Conservation (phyloP, 805 yeast genomes). For the Wilhelminamyces savonicus region DNA sequence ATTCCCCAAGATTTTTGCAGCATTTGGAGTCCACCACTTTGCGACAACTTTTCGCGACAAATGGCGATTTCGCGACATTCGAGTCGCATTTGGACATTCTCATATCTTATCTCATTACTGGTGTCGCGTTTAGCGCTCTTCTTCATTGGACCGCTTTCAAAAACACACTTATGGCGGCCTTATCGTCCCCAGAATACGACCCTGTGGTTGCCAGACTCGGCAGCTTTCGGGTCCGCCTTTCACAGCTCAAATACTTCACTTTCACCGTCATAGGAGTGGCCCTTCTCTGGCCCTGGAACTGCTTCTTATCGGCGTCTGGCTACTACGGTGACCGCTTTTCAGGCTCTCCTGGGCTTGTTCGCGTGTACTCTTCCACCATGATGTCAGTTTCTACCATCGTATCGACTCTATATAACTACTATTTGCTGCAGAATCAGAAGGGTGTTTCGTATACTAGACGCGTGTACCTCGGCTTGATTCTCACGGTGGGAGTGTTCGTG, state of each 20-base stretch:
- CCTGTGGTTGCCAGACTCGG: slow-evolving; percentile 12
- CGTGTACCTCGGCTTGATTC: slow-evolving; percentile 51
- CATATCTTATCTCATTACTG: no score
- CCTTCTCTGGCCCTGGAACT: slow-evolving; percentile 95
- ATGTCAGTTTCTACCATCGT: slow-evolving; percentile 79
- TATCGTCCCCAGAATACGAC: no score
- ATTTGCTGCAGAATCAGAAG: slow-evolving; percentile 59
- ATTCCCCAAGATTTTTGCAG: no score
- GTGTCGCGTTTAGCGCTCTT: no score
- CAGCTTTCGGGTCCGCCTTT: slow-evolving; percentile 10
- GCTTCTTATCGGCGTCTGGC: slow-evolving; percentile 78
- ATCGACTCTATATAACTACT: slow-evolving; percentile 52
- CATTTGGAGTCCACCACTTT: no score
- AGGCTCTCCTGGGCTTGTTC: slow-evolving; percentile 43
- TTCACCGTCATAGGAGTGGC: slow-evolving; percentile 71
- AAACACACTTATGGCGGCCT: no score
- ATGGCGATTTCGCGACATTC: no score
- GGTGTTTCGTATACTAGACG: slow-evolving; percentile 53
- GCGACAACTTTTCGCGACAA: no score
- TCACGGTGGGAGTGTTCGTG: slow-evolving; percentile 54
- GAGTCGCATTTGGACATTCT: no score
- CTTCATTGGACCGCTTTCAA: no score
- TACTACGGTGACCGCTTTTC: slow-evolving; percentile 64
- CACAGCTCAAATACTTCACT: slow-evolving; percentile 44
- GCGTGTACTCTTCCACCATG: slow-evolving; percentile 71